Conservation (phyloP, 805 yeast genomes). For the Candida loeiensis region DNA sequence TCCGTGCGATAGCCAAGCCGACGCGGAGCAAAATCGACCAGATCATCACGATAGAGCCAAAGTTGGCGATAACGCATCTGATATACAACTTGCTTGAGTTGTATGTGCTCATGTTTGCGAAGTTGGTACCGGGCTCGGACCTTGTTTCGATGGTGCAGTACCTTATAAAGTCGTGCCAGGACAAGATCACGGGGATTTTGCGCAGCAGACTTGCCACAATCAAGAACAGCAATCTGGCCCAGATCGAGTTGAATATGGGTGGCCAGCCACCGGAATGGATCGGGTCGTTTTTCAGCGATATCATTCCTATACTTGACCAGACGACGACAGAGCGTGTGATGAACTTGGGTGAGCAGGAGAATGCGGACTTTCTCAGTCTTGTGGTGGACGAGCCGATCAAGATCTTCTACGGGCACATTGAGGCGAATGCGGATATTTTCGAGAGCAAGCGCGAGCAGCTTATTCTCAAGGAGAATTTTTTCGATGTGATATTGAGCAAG, state of each 20-base stretch:
- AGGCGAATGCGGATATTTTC: slow-evolving; percentile 22
- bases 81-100: slow-evolving; percentile 62
- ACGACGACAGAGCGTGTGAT: slow-evolving; percentile 37
- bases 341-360: slow-evolving; percentile 33
- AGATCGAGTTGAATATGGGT: slow-evolving; percentile 46
- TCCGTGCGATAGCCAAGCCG: slow-evolving; percentile 56
- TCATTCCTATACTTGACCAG: slow-evolving; percentile 55
- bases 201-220: slow-evolving; percentile 31
- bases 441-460: slow-evolving; percentile 30
- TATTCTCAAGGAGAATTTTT: slow-evolving; percentile 54
- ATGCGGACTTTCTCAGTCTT: slow-evolving; percentile 35
- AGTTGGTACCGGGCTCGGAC: slow-evolving; percentile 30
- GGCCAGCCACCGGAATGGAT: slow-evolving; percentile 84
- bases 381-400: slow-evolving; percentile 47
- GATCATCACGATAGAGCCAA: slow-evolving; percentile 60
- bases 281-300: slow-evolving; percentile 56
- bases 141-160: slow-evolving; percentile 23
- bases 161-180: slow-evolving; percentile 25
- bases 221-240: slow-evolving; percentile 34
- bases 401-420: slow-evolving; percentile 33
- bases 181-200: slow-evolving; percentile 24
- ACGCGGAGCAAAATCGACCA: slow-evolving; percentile 65
- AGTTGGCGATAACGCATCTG: slow-evolving; percentile 52
- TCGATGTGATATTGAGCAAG: slow-evolving; percentile 55
- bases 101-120: slow-evolving; percentile 65